Conservation (phyloP, 192 early-diverging fungal genomes). For the Obelidium mucronatum region DNA sequence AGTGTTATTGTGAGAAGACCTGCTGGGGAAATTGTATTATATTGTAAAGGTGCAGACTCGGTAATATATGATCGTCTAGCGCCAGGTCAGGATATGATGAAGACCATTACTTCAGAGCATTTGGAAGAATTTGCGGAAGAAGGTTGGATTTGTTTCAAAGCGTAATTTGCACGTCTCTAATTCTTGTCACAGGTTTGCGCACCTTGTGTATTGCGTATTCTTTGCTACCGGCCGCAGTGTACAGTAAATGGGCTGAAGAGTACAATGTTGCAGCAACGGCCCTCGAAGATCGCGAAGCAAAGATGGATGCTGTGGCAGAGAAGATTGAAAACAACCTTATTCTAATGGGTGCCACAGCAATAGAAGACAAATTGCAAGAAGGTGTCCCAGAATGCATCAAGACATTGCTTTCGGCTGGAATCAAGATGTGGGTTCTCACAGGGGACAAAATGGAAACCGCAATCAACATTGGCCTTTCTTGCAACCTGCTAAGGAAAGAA, state of each 20-base stretch:
- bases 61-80: slow-evolving; percentile 87
- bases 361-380: slow-evolving; percentile 98
- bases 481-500: slow-evolving; percentile 83
- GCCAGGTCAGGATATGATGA: slow-evolving; percentile 71
- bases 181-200: slow-evolving; percentile 54
- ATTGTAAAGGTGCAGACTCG: slow-evolving; percentile 95
- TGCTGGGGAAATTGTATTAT: slow-evolving; percentile 73
- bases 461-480: slow-evolving; percentile 96
- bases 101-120: slow-evolving; percentile 73
- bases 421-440: slow-evolving; percentile 97
- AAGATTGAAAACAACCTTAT: slow-evolving; percentile 80
- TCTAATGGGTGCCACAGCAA: slow-evolving; percentile 95
- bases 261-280: slow-evolving; percentile 78
- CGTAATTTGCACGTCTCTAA: slow-evolving; percentile 42
- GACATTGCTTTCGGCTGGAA: slow-evolving; percentile 81
- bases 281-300: slow-evolving; percentile 81
- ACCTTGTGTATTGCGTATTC: slow-evolving; percentile 88
- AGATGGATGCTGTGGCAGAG: slow-evolving; percentile 80
- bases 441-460: slow-evolving; percentile 98
- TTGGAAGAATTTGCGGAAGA: slow-evolving; percentile 86
- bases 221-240: slow-evolving; percentile 75
- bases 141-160: slow-evolving; percentile 38
- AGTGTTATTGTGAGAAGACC: slow-evolving; percentile 83
- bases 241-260: slow-evolving; percentile 68
- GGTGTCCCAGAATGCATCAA: slow-evolving; percentile 95